phyloP scores from a whole-genome alignment of 2,329 filamentous ascomycete species.

The Claviceps quebecensis region DNA sequence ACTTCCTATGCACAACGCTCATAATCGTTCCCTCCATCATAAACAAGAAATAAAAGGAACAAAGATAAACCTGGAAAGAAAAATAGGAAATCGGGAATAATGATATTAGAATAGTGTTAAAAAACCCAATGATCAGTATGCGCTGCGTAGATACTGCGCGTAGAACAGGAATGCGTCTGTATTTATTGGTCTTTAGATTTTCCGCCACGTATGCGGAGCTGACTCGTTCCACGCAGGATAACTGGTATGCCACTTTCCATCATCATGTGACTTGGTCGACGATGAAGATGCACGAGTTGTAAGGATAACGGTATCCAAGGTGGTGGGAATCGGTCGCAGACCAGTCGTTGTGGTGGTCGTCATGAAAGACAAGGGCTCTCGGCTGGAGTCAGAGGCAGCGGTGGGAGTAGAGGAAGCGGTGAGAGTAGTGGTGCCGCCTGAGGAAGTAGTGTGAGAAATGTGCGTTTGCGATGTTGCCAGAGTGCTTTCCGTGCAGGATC shows the following conservation, averaged over 20 bases:
- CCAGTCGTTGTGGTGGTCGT: neutral
- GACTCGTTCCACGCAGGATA: conserved; percentile 32
- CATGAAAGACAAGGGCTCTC: neutral
- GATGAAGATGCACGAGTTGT: conserved; percentile 6
- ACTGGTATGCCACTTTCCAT: conserved; percentile 32
- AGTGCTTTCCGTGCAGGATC: neutral
- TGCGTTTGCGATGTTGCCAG: neutral
- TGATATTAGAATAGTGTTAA: too few species aligned
- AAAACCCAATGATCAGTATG: neutral
- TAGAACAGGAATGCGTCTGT: too few species aligned
- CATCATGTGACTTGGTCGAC: conserved; percentile 21
- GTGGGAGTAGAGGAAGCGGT: neutral
- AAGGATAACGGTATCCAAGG: conserved; percentile 1
- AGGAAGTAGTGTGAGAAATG: neutral
- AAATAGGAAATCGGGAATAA: neutral
- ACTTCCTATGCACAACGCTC: too few species aligned
- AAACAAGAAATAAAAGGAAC: too few species aligned
- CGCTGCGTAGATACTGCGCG: neutral
- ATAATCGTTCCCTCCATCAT: too few species aligned
- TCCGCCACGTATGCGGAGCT: neutral
- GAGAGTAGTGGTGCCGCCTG: neutral
- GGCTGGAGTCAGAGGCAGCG: neutral
- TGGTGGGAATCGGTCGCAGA: neutral
- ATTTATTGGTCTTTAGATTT: neutral
- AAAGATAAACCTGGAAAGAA: neutral